These are phyloP conservation scores for Bauhinia variegata DNA, from an alignment of 306 rosid genomes.

Conservation along the genomic window DNA sequence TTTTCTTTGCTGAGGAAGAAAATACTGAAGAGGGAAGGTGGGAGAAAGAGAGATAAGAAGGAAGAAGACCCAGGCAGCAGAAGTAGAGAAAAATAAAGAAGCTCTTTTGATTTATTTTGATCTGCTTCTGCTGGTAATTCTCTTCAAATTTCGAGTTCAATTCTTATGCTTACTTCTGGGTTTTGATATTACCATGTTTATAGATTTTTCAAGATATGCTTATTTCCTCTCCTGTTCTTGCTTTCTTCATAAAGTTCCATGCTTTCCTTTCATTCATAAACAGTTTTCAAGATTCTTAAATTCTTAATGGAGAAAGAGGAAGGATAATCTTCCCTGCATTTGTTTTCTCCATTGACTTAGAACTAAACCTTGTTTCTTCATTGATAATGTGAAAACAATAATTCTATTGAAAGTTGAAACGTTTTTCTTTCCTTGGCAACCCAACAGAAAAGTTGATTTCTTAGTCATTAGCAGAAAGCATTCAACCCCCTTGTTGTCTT, in stretches of 20 bases:
- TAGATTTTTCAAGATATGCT: neutral
- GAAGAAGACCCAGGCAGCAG: constrained; percentile 49
- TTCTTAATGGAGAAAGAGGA: neutral
- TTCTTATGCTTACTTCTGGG: neutral
- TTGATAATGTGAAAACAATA: constrained; percentile 27
- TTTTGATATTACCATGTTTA: neutral
- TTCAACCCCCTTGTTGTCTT: constrained; percentile 3
- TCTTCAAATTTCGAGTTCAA: neutral
- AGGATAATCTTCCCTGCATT: constrained; percentile 1
- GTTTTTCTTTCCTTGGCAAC: neutral
- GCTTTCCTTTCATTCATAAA: constrained; percentile 29
- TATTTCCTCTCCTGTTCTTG: neutral
- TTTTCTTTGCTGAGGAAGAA: constrained; percentile 52
- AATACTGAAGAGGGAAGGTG: constrained; percentile 83
- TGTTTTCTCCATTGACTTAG: constrained; percentile 26
- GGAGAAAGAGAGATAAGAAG: constrained; percentile 77
- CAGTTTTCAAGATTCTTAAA: neutral
- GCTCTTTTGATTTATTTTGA: constrained; percentile 36
- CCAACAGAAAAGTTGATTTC: neutral
- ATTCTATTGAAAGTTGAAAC: constrained; percentile 1
- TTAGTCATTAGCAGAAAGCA: neutral
- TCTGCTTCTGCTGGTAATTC: constrained; percentile 78
- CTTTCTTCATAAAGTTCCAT: neutral
- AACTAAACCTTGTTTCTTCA: too few relatives aligned
- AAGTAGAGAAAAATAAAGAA: constrained; percentile 40